phyloP scores from a whole-genome alignment of 139 green algal genomes.

The Pseudopediastrum boryanum region DNA sequence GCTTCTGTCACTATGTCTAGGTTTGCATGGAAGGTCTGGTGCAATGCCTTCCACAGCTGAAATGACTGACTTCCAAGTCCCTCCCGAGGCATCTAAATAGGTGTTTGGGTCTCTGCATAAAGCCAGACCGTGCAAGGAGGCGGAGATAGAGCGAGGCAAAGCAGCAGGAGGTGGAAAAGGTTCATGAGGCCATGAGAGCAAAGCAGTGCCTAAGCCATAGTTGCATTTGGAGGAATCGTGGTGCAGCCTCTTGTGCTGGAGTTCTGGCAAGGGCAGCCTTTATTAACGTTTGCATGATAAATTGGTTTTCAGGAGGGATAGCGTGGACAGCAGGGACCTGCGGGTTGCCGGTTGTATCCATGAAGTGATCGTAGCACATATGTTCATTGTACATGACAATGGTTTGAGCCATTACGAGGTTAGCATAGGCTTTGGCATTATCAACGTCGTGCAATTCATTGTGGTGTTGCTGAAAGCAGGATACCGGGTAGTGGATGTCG shows the following conservation, averaged over 20 bases:
- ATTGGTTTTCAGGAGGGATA: constrained; percentile 41
- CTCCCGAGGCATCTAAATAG: constrained; percentile 83
- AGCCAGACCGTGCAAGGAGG: constrained; percentile 50
- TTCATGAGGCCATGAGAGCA: constrained; percentile 41
- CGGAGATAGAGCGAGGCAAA: constrained; percentile 62
- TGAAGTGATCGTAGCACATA: too few species aligned
- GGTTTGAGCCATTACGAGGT: too few species aligned
- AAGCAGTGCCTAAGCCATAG: constrained; percentile 63
- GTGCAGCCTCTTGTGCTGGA: constrained; percentile 75
- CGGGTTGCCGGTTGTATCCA: constrained; percentile 66
- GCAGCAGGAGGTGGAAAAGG: constrained; percentile 41
- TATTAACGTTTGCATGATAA: constrained; percentile 89
- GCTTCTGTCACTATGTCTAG: constrained; percentile 29
- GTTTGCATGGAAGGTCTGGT: constrained; percentile 85
- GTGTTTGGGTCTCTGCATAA: constrained; percentile 79
- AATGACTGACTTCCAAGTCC: constrained; percentile 79
- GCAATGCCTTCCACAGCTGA: constrained; percentile 69
- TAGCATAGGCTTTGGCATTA: too few species aligned
- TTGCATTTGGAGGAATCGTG: constrained; percentile 88
- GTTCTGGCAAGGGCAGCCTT: constrained; percentile 89
- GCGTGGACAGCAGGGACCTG: constrained; percentile 43
- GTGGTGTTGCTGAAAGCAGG: too few species aligned
- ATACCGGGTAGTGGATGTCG: too few species aligned
- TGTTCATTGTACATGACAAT: too few species aligned
- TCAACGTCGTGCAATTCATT: too few species aligned